Evolutionary conservation across 2,329 filamentous ascomycete genomes (phyloP), one percentile per base, ranked within the genome.

Genomic region (Fusarium sp.): DNA sequence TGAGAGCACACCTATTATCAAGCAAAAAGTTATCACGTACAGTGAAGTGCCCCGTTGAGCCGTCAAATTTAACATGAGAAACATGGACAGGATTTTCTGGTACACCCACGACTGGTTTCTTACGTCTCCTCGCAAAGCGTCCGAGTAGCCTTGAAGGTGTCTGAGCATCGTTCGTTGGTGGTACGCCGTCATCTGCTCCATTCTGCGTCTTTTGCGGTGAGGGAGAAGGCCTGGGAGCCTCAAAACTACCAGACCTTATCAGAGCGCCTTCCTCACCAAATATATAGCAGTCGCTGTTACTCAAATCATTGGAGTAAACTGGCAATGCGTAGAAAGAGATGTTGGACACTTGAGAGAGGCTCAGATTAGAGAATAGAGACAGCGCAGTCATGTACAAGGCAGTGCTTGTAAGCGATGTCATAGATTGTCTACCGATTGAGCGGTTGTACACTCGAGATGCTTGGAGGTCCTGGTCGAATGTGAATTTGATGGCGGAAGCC

Each of bases 1-100:
- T 0, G 3, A 6, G 7, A 22, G 6, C 6, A 47, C 24, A 1
- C 6, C 10, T 28, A 0, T 47, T 4, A 14, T 7, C 5, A 28
- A 47, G 24, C 0, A 31, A 6, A 31, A 22, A 0, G 26, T 6
- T 17, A 3, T 48, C 15, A 17, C 26, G 11, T 48, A 48, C 45
- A 12, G 3, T 6, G 11, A 22, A 48, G 9, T 17, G 20, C 14
- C 20, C 14, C 0, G 45, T 48, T 3, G 9, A 48, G 4, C 0
- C 20, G 9, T 48, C 1, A 28, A 12, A 31, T 3, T 3, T 6
- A 22, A 6, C 13, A 4, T 28, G 45, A 15, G 26, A 22, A 31
- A 48, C 1, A 17, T 48, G 45, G 45, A 0, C 0, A 8, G 4
- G 45, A 8, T 22, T 11, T 0, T 8, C 10, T 22, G 26, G 45